Percentiles rank a stretch among this genome's conserved stretches.
These are phyloP conservation scores for Eremochloa ophiuroides DNA, from an alignment of 176 grass and related monocot genomes.

Conservation along the genomic window DNA sequence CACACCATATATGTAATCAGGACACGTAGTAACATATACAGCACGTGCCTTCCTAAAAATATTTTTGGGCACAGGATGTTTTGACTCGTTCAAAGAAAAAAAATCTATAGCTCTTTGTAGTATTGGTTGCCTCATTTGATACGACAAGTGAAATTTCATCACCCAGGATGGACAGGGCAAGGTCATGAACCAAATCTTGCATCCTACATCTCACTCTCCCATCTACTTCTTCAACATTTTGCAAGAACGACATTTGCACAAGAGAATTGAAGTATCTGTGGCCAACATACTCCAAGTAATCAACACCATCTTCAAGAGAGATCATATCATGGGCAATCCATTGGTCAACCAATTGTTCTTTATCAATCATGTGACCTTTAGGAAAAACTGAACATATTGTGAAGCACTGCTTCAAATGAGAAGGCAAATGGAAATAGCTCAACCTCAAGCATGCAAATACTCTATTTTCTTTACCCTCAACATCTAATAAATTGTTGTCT, in stretches of 20 bases:
- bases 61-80: neutral
- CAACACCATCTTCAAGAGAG: too few species aligned
- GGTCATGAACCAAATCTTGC: neutral
- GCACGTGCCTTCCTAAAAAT: neutral
- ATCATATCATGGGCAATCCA: neutral
- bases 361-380: neutral
- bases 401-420: neutral
- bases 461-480: neutral
- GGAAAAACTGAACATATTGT: neutral
- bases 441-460: neutral
- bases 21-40: neutral
- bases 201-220: neutral
- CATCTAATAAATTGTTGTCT: constrained; percentile 1
- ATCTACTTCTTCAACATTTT: neutral
- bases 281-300: neutral
- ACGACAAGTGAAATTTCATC: neutral
- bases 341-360: neutral
- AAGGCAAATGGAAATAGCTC: neutral
- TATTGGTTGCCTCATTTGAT: neutral
- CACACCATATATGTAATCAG: too few species aligned
- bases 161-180: neutral
- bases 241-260: neutral
- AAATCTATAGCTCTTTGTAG: neutral
- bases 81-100: neutral
- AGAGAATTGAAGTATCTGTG: neutral